A percentile compares a stretch with the other conserved stretches of the same genome.
Evolutionary conservation across 352 stramenopile genomes (phyloP).

Genomic region (Phytophthora pisi): DNA sequence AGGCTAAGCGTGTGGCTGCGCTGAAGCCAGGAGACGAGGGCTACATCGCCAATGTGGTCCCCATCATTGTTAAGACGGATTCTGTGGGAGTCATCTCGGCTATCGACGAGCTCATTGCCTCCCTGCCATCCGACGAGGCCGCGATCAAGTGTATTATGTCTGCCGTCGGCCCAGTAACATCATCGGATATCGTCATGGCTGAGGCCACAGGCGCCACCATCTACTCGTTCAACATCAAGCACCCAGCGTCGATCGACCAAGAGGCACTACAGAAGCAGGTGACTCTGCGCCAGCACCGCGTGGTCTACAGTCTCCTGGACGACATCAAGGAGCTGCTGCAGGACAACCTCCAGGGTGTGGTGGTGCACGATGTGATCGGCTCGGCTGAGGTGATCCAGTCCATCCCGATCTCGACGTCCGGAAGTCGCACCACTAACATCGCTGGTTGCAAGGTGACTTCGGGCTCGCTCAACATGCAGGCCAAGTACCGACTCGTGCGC

Average conservation of each 20-base stretch:
- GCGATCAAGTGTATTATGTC: slow-evolving; percentile 87
- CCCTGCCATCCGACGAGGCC: slow-evolving; percentile 69
- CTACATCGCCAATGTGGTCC: slow-evolving; percentile 94
- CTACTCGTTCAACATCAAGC: slow-evolving; percentile 90
- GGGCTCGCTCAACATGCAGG: slow-evolving; percentile 90
- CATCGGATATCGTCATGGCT: slow-evolving; percentile 85
- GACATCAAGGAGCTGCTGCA: slow-evolving; percentile 85
- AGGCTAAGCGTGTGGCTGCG: slow-evolving; percentile 69
- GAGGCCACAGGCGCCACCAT: slow-evolving; percentile 83
- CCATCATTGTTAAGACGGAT: slow-evolving; percentile 98
- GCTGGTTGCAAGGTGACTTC: slow-evolving; percentile 96
- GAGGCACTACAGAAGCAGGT: slow-evolving; percentile 84
- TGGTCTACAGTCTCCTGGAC: slow-evolving; percentile 91
- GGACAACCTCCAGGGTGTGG: slow-evolving; percentile 66
- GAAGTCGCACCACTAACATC: slow-evolving; percentile 92
- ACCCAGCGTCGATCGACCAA: slow-evolving; percentile 73
- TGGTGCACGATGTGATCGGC: slow-evolving; percentile 72
- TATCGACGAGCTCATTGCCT: slow-evolving; percentile 83
- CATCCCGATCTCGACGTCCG: slow-evolving; percentile 84
- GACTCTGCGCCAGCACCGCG: slow-evolving; percentile 69
- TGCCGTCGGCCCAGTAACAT: slow-evolving; percentile 79
- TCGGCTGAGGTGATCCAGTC: slow-evolving; percentile 81
- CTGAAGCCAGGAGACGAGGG: slow-evolving; percentile 74
- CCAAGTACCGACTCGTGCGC: slow-evolving; percentile 86
- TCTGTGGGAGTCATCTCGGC: slow-evolving; percentile 97